Base-by-base conservation (phyloP, 2,329 filamentous ascomycete species). In the Aaosphaeria pasadenensis region DNA sequence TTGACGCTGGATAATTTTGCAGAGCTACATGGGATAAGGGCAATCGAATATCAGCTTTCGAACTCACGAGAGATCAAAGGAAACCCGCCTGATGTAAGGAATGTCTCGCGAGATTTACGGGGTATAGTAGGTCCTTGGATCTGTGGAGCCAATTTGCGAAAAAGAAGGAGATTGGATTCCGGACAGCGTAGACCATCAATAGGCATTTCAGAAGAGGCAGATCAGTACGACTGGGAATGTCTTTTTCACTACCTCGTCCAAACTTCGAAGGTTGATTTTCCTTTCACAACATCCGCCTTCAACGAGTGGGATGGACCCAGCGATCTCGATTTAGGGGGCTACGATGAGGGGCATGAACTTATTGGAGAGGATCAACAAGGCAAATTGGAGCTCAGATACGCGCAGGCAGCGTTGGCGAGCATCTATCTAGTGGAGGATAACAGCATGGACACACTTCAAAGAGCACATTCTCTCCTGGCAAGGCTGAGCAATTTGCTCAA, bases 71-170 rank as follows among this genome's bases (percentile, higher is more conserved):
- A 56, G 11, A 33, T 57, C 5, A 46, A 50, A 3, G 45, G 47
- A 13, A 42, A 29, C 29, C 47, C 31, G 38, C 30, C 38, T 31
- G 59, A 54, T 46, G 54, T 1, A 64, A 74, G 35, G 63, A 50
- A 60, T 46, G 53, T 85, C 42, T 83, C 81, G 1, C 79, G 86
- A 48, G 87, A 91, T 61, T 62, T 91, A 47, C 81, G 81, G 52
- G 82, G 84, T 0, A 63, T 91, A 35, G 72, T 91, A 43, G 85
- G 84, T 0, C 88, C 88, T 2, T 92, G 88, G 88, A 73, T 91
- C 43, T 84, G 87, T 59, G 83, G 83, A 41, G 77, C 83, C 44
- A 77, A 71, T 17, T 80, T 85, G 46, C 84, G 85, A 74, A 79
- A 78, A 50, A 65, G 71, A 53, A 71, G 64, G 48, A 79, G 72